Evolutionary conservation across 306 rosid species (phyloP).

Genomic region (Pyrus communis): DNA sequence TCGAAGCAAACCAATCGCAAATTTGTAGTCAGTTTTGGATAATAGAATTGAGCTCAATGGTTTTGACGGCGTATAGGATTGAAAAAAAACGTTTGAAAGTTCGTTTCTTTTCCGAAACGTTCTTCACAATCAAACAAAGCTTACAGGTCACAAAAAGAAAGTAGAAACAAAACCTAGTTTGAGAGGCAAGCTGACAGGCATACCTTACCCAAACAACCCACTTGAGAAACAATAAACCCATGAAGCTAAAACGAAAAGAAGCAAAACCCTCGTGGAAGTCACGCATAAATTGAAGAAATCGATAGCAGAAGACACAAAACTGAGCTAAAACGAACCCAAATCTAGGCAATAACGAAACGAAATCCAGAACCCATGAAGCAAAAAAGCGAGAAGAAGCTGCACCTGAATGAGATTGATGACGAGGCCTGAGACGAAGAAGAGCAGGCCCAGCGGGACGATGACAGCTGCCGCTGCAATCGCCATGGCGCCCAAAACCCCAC

Average conservation of each 20-base stretch:
- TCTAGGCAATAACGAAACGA: neutral
- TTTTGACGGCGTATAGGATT: neutral
- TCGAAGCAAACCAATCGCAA: neutral
- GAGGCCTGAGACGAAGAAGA: conserved; percentile 87
- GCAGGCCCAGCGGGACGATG: conserved; percentile 72
- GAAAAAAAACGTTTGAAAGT: neutral
- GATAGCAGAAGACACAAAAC: neutral
- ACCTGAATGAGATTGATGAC: conserved; percentile 81
- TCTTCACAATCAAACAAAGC: conserved; percentile 1
- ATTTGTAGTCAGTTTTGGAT: neutral
- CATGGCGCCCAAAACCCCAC: conserved; percentile 42
- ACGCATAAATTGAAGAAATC: neutral
- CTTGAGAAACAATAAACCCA: neutral
- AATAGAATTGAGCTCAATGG: neutral
- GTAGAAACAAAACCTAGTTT: conserved; percentile 13
- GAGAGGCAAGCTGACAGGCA: neutral
- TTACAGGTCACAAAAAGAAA: neutral
- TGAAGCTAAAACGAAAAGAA: neutral
- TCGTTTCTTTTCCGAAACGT: neutral
- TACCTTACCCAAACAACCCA: neutral
- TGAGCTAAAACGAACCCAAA: neutral
- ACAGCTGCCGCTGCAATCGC: conserved; percentile 74
- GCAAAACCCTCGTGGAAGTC: neutral
- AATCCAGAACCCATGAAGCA: neutral
- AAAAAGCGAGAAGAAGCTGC: neutral